Conservation (phyloP, 2,329 filamentous ascomycete genomes). For the Lachnellula hyalina region DNA sequence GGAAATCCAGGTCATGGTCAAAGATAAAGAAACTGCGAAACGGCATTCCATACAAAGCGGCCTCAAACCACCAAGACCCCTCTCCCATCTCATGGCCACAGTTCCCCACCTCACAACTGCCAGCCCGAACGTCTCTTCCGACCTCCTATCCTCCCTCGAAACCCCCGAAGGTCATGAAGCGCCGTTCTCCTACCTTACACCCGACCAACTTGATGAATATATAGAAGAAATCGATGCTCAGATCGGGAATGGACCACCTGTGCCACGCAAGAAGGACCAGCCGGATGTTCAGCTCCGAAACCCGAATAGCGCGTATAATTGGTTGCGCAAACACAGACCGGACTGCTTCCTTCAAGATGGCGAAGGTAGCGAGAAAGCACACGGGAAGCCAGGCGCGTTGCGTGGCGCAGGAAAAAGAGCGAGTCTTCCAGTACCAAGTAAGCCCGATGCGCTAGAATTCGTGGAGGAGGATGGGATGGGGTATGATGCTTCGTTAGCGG, state of each 20-base stretch:
- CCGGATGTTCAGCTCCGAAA: conserved; percentile 61
- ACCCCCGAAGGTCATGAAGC: conserved; percentile 44
- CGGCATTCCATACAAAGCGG: not conserved
- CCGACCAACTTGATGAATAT: conserved; percentile 70
- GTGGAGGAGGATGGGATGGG: conserved; percentile 33
- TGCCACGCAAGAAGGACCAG: conserved; percentile 29
- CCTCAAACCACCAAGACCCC: conserved; percentile 23
- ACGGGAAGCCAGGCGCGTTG: conserved; percentile 32
- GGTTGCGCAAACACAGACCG: conserved; percentile 80
- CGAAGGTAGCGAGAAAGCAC: conserved; percentile 38
- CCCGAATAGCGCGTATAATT: conserved; percentile 90
- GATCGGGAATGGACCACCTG: conserved; percentile 29
- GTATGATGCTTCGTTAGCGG: conserved; percentile 28
- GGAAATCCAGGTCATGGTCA: conserved; percentile 23
- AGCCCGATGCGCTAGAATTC: conserved; percentile 30
- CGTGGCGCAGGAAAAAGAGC: conserved; percentile 33
- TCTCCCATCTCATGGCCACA: conserved; percentile 23
- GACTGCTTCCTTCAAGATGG: conserved; percentile 71
- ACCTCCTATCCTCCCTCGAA: conserved; percentile 33
- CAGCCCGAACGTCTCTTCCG: conserved; percentile 25
- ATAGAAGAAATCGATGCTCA: conserved; percentile 50
- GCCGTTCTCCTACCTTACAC: conserved; percentile 61
- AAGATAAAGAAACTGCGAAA: conserved; percentile 14
- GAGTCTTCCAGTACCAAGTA: conserved; percentile 28
- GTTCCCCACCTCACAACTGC: conserved; percentile 22